phyloP scores from a whole-genome alignment of 1,284 basidiomycete species.

The Ganoderma boninense region DNA sequence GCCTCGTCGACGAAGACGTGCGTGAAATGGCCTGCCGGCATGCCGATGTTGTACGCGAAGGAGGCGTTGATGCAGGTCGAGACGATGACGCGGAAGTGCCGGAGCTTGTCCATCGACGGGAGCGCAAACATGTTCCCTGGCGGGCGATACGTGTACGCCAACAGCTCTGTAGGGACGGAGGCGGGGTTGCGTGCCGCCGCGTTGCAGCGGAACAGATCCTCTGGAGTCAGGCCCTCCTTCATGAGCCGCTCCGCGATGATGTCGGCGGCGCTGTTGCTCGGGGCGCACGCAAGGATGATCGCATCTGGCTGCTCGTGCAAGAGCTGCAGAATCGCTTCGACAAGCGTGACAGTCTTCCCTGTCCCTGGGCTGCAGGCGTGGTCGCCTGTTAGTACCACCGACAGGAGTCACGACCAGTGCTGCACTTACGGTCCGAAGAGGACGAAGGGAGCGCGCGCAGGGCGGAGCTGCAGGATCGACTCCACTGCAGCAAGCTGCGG shows the following conservation, averaged over 20 bases:
- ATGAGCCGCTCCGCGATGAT: constrained; percentile 62
- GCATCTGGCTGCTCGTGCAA: constrained; percentile 51
- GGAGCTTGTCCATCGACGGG: constrained; percentile 51
- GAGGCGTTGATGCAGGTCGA: constrained; percentile 69
- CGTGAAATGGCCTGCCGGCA: constrained; percentile 63
- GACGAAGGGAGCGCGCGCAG: constrained; percentile 63
- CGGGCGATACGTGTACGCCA: constrained; percentile 48
- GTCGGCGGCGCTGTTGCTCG: constrained; percentile 70
- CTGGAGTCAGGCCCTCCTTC: constrained; percentile 38
- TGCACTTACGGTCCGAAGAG: constrained; percentile 73
- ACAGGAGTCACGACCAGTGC: not conserved
- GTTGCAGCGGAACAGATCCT: constrained; percentile 68
- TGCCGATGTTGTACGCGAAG: constrained; percentile 61
- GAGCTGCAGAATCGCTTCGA: constrained; percentile 73
- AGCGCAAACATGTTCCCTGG: constrained; percentile 55
- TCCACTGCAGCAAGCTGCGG: constrained; percentile 62
- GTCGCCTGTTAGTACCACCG: not conserved
- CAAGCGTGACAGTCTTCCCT: constrained; percentile 73
- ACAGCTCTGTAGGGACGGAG: constrained; percentile 53
- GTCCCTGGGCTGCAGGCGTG: constrained; percentile 60
- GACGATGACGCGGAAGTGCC: constrained; percentile 62
- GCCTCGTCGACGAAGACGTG: constrained; percentile 75
- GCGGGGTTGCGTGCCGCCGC: constrained; percentile 62
- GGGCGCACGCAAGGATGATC: constrained; percentile 69
- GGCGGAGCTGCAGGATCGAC: constrained; percentile 53